Base-by-base conservation (phyloP, 2,329 filamentous ascomycete genomes). In the Microcyclospora pomicola region DNA sequence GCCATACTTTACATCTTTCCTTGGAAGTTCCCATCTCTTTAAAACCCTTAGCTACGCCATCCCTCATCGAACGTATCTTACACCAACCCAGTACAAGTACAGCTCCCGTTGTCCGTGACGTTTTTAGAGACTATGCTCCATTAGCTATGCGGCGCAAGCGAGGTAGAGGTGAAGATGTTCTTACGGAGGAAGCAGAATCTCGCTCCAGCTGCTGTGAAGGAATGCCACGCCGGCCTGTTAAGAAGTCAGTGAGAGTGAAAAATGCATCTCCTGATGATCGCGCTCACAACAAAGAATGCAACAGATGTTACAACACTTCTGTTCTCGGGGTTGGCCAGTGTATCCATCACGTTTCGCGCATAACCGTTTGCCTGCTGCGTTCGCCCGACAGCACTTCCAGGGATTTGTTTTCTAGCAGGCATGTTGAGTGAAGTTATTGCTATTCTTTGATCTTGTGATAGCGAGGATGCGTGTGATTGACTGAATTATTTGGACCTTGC, bases 191-290 rank as follows among this genome's bases (percentile, higher is more conserved):
- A 68, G 55, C 5, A 71, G 52, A 38, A 68, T 56, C 56, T 71
- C 68, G 46, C 61, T 63, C 65, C 65, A 71, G 58, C 64, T 68
- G 55, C 65, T 69, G 50, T 67, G 62, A 33, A 72, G 48, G 50
- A 72, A 71, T 6, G 67, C 60, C 29, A 71, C 66, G 41, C 66
- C 66, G 36, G 65, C 60, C 67, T 71, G 34, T 15, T 3, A 10
- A 31, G 14, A 7, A 24, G 19, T 24, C 19, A 24, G 19, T 24
- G 19, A 24, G 19, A 24, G 19, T 24, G 19, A 24, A 7, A 24
- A 4, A 24, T 24, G 19, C 19, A 7, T 24, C 9, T 5, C n/a
- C 10, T 28, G 7, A 27, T 3, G 9, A 31, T 15, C 4, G 14
- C 14, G 55, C 66, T 57, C 63, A 71, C 68, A 50, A 63, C 66